phyloP scores from a whole-genome alignment of 495 filamentous ascomycete genomes.

The Penicillium ucsense region DNA sequence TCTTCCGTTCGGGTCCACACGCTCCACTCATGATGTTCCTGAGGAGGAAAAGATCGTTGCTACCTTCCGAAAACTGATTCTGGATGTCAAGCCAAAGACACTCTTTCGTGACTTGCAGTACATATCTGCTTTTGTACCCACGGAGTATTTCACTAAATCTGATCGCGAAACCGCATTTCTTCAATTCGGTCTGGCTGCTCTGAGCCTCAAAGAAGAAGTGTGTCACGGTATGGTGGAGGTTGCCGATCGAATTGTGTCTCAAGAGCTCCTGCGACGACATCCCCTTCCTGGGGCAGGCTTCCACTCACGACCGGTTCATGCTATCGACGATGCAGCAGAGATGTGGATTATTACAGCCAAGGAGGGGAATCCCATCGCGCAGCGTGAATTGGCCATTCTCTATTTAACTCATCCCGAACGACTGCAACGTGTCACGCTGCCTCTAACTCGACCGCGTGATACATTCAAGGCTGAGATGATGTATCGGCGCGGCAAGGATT shows the following conservation, averaged over 20 bases:
- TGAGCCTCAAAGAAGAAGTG: constrained; percentile 82
- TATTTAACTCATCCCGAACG: constrained; percentile 90
- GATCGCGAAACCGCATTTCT: constrained; percentile 89
- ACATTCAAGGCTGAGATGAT: constrained; percentile 88
- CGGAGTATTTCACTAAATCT: constrained; percentile 70
- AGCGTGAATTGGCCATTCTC: constrained; percentile 87
- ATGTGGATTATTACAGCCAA: constrained; percentile 95
- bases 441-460: constrained; percentile 74
- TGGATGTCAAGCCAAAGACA: constrained; percentile 71
- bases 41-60: constrained; percentile 59
- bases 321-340: constrained; percentile 73
- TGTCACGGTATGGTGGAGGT: constrained; percentile 83
- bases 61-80: constrained; percentile 70
- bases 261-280: constrained; percentile 33
- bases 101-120: constrained; percentile 94
- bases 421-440: constrained; percentile 73
- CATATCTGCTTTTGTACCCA: constrained; percentile 84
- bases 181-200: constrained; percentile 80
- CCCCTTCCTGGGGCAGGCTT: constrained; percentile 31
- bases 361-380: constrained; percentile 86
- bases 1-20: constrained; percentile 27
- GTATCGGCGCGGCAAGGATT: constrained; percentile 45
- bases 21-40: constrained; percentile 30
- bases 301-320: constrained; percentile 28
- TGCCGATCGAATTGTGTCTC: constrained; percentile 38